Percentiles rank a stretch among this genome's conserved stretches.
Evolutionary conservation across 2,329 filamentous ascomycete genomes (phyloP).

Genomic region (Arthrobotrys megalospora): DNA sequence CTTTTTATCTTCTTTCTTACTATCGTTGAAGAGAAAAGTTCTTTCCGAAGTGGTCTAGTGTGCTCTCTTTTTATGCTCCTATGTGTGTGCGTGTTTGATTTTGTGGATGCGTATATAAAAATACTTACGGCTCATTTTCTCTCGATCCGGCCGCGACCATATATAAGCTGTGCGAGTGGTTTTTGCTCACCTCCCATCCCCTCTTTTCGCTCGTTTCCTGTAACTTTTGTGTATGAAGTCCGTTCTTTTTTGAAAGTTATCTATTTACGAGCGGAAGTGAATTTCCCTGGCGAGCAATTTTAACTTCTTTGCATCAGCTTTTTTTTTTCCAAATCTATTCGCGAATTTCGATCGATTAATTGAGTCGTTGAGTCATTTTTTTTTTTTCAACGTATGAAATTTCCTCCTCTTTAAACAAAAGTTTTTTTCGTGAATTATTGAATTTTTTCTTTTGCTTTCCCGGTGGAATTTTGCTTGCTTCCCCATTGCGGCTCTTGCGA

Average conservation of each 20-base stretch:
- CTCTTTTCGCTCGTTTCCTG: not conserved
- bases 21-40: constrained; percentile 60
- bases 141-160: not conserved
- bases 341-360: constrained; percentile 12
- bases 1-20: constrained; percentile 39
- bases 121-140: constrained; percentile 5
- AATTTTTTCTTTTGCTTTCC: constrained; percentile 4
- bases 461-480: not conserved
- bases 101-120: constrained; percentile 19
- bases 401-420: constrained; percentile 33
- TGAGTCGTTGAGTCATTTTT: constrained; percentile 7
- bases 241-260: not conserved
- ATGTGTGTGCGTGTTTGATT: constrained; percentile 9
- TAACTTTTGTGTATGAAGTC: constrained; percentile 21
- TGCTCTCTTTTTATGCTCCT: constrained; percentile 8
- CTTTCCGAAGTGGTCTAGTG: constrained; percentile 8
- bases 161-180: constrained; percentile 2
- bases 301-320: constrained; percentile 15
- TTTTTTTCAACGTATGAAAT: not conserved
- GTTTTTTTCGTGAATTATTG: constrained; percentile 18
- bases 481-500: not conserved
- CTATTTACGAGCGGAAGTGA: not conserved
- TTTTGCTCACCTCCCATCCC: not conserved
- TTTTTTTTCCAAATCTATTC: not conserved
- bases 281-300: constrained; percentile 7